Percentiles rank a stretch among this genome's conserved stretches.
Evolutionary conservation across 192 early-diverging fungal genomes (phyloP).

Genomic region (Physocladia obscura): DNA sequence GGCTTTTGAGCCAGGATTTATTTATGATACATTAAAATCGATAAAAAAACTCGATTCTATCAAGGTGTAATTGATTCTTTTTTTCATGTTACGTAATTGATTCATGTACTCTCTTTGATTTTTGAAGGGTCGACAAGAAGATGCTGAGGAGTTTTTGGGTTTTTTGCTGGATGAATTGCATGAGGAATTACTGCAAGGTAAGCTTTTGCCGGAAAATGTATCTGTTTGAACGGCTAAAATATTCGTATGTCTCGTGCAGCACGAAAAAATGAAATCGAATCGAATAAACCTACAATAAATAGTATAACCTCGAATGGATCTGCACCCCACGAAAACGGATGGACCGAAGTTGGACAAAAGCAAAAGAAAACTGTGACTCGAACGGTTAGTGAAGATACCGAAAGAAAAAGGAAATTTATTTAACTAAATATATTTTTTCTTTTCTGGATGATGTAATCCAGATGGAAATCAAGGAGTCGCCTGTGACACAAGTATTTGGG

Average conservation of each 20-base stretch:
- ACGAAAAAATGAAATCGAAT: too few species aligned
- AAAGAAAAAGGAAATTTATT: background rate
- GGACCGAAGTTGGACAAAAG: conserved; percentile 90
- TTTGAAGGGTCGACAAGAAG: conserved; percentile 83
- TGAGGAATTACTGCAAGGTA: conserved; percentile 67
- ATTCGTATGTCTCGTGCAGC: too few species aligned
- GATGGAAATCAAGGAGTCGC: conserved; percentile 68
- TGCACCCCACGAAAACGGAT: too few species aligned
- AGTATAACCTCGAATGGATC: too few species aligned
- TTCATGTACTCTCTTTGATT: too few species aligned
- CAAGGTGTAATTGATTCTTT: conserved; percentile 48
- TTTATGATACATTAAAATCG: conserved; percentile 78
- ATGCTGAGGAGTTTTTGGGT: conserved; percentile 94
- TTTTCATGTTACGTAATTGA: conserved; percentile 16
- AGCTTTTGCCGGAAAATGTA: too few species aligned
- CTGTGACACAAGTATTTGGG: conserved; percentile 84
- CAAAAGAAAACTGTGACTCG: conserved; percentile 72
- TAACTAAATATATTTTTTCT: background rate
- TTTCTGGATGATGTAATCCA: conserved; percentile 37
- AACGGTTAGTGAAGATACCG: conserved; percentile 35
- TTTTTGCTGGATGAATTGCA: conserved; percentile 92
- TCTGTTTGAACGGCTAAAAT: too few species aligned
- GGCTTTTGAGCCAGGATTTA: conserved; percentile 86
- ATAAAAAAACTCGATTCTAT: conserved; percentile 78
- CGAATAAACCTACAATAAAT: too few species aligned